Evolutionary conservation across 2,329 filamentous ascomycete genomes (phyloP).

Genomic region (Calonectria montana): DNA sequence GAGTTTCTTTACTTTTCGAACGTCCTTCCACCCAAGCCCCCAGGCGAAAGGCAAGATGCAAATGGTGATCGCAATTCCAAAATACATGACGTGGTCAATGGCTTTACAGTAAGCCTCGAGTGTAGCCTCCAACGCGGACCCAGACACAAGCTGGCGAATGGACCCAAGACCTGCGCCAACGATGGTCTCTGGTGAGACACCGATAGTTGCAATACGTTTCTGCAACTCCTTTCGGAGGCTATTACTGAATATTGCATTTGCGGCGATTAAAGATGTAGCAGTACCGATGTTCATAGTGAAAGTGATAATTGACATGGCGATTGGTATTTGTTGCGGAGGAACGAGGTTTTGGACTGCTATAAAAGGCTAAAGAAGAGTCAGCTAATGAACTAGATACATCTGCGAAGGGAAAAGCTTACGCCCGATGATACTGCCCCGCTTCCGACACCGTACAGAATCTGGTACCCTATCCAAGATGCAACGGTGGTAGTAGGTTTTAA

Average conservation of each 20-base stretch:
- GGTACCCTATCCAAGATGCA: neutral
- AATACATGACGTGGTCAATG: neutral
- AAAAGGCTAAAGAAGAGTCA: neutral
- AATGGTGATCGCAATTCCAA: neutral
- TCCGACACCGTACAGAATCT: neutral
- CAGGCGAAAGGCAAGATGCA: neutral
- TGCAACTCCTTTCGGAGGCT: neutral
- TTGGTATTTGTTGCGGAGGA: neutral
- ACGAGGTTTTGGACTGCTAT: neutral
- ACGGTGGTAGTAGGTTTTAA: neutral
- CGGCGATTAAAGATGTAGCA: neutral
- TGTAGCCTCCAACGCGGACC: neutral
- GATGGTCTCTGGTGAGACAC: neutral
- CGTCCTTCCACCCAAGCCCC: neutral
- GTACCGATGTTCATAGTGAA: neutral
- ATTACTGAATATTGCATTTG: neutral
- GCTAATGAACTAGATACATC: neutral
- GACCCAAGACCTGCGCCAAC: neutral
- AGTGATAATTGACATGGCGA: neutral
- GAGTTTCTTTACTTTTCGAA: neutral
- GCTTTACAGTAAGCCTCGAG: neutral
- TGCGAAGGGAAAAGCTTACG: neutral
- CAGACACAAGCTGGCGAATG: neutral
- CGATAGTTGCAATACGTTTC: neutral
- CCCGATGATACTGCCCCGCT: neutral